A percentile compares a stretch with the other conserved stretches of the same genome.
Evolutionary conservation across 2,329 filamentous ascomycete species (phyloP).

Genomic region (Alternaria dauci): DNA sequence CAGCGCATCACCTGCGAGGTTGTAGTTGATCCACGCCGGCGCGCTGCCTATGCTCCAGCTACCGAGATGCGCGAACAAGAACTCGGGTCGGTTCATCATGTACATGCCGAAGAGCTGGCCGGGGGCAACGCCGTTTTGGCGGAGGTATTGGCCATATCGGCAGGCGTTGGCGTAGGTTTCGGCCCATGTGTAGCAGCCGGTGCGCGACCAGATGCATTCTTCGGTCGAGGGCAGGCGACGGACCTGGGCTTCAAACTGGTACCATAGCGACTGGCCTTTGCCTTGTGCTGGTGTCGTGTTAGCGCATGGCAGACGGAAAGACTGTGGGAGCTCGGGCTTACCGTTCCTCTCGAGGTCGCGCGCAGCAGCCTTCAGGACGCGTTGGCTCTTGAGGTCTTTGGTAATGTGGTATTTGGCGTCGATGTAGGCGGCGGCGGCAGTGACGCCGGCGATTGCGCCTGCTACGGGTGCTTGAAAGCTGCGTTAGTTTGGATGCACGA

Average conservation of each 20-base stretch:
- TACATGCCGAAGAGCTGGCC: constrained; percentile 71
- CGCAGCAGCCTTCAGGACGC: constrained; percentile 53
- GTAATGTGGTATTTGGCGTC: constrained; percentile 74
- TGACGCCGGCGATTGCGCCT: constrained; percentile 46
- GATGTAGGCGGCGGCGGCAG: constrained; percentile 65
- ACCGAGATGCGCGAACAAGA: constrained; percentile 71
- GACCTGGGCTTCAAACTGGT: constrained; percentile 68
- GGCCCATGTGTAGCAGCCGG: constrained; percentile 56
- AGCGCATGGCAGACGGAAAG: neutral
- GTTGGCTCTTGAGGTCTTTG: constrained; percentile 66
- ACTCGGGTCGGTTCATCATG: constrained; percentile 73
- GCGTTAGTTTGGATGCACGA: constrained; percentile 15
- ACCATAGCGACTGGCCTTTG: constrained; percentile 69
- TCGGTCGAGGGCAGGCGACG: constrained; percentile 58
- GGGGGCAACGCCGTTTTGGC: constrained; percentile 61
- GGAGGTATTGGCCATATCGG: constrained; percentile 49
- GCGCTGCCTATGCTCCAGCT: constrained; percentile 72
- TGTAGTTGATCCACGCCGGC: constrained; percentile 76
- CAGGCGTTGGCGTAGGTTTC: constrained; percentile 53
- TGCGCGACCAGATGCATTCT: constrained; percentile 73
- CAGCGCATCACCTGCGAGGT: constrained; percentile 69
- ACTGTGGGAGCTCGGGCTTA: constrained; percentile 41
- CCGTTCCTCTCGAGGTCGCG: constrained; percentile 60
- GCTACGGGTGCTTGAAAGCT: constrained; percentile 39
- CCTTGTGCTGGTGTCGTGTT: constrained; percentile 37